A percentile compares a stretch with the other conserved stretches of the same genome.
phyloP scores from a whole-genome alignment of 2,329 filamentous ascomycete species.

The Magnaporthiopsis rhizophila region DNA sequence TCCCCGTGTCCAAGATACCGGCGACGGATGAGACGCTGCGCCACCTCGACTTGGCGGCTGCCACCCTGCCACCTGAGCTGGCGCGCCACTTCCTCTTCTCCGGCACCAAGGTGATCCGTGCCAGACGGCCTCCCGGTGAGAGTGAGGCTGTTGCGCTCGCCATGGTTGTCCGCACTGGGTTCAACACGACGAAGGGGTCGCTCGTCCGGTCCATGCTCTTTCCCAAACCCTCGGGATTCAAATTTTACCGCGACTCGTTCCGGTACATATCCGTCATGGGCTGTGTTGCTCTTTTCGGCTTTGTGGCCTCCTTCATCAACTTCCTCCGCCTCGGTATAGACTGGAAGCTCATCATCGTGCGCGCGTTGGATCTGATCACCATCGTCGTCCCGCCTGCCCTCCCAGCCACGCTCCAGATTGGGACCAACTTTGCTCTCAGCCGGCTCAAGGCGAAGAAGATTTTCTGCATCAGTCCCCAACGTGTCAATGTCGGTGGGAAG shows the following conservation, averaged over 20 bases:
- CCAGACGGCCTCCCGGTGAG: conserved; percentile 54
- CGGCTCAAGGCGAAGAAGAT: conserved; percentile 84
- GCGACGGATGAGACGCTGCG: conserved; percentile 73
- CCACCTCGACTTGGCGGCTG: conserved; percentile 67
- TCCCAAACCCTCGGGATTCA: conserved; percentile 96
- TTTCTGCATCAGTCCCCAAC: conserved; percentile 95
- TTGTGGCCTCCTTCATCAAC: conserved; percentile 85
- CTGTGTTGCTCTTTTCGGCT: conserved; percentile 74
- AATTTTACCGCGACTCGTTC: conserved; percentile 96
- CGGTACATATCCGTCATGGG: conserved; percentile 97
- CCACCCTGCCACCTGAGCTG: conserved; percentile 73
- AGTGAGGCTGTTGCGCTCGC: conserved; percentile 79
- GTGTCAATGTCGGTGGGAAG: conserved; percentile 94
- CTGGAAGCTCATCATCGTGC: conserved; percentile 85
- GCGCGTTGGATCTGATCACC: conserved; percentile 90
- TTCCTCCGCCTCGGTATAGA: conserved; percentile 77
- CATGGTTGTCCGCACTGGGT: conserved; percentile 87
- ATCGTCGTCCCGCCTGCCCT: conserved; percentile 95
- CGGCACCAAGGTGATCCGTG: conserved; percentile 91
- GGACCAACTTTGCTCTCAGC: conserved; percentile 86
- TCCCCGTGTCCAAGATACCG: conserved; percentile 88
- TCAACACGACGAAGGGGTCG: conserved; percentile 95
- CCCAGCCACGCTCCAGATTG: conserved; percentile 90
- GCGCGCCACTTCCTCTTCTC: conserved; percentile 89
- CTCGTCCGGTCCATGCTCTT: conserved; percentile 97